phyloP scores from a whole-genome alignment of 257 asterid genomes.

The Solanum verrucosum region DNA sequence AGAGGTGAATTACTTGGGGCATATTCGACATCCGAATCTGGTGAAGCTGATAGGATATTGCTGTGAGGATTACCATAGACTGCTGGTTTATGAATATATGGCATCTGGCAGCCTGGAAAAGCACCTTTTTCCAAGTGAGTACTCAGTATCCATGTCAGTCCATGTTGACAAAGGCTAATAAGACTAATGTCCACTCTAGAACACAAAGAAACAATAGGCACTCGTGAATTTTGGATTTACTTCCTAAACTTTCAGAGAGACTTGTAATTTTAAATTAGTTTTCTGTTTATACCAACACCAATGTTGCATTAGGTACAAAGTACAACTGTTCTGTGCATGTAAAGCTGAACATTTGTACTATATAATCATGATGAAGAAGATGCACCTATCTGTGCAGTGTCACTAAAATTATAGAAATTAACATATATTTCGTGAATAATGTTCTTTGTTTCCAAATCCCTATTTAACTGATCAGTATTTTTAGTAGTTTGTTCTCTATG shows the following conservation, averaged over 20 bases:
- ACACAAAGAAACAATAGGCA: too few relatives aligned
- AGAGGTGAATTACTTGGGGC: slow-evolving; percentile 87
- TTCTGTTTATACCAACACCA: not conserved
- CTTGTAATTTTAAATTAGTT: not conserved
- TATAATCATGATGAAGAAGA: not conserved
- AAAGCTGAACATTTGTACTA: not conserved
- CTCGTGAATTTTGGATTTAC: not conserved
- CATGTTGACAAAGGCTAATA: not conserved
- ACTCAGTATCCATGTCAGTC: not conserved
- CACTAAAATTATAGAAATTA: not conserved
- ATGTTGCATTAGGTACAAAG: not conserved
- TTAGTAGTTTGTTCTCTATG: not conserved
- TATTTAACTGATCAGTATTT: not conserved
- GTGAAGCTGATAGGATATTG: slow-evolving; percentile 88
- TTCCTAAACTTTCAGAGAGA: not conserved
- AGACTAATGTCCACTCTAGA: not conserved
- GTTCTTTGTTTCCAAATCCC: not conserved
- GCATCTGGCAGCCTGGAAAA: slow-evolving; percentile 90
- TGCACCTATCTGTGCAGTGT: not conserved
- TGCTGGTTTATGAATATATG: slow-evolving; percentile 91
- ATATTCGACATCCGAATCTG: slow-evolving; percentile 70
- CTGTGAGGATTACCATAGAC: slow-evolving; percentile 83
- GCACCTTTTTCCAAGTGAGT: slow-evolving; percentile 78
- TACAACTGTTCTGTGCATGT: not conserved
- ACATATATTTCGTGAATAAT: not conserved